These are phyloP conservation scores for Didymella pomorum DNA, from an alignment of 2,329 filamentous ascomycete genomes.

Conservation along the genomic window DNA sequence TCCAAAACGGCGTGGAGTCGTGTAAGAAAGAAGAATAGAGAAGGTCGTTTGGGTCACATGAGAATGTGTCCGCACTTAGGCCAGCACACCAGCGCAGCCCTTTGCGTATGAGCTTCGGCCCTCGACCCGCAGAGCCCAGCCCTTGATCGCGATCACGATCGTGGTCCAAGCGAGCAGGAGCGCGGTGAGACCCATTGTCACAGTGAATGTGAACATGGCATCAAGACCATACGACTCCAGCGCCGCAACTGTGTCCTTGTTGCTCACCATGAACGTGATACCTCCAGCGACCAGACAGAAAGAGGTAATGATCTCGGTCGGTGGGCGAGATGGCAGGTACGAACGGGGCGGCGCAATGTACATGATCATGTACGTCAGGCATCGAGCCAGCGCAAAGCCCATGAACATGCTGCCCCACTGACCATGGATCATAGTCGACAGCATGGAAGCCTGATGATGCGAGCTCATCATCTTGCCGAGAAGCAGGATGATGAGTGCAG, in stretches of 20 bases:
- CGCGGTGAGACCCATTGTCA: conserved; percentile 83
- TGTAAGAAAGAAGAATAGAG: conserved; percentile 22
- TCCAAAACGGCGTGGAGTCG: conserved; percentile 20
- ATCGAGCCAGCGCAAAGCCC: conserved; percentile 80
- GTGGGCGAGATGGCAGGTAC: conserved; percentile 81
- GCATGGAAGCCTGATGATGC: conserved; percentile 83
- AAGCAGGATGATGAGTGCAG: conserved; percentile 83
- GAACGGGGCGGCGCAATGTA: conserved; percentile 84
- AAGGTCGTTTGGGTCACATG: neutral
- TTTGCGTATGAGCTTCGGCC: conserved; percentile 35
- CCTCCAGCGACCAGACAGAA: conserved; percentile 91
- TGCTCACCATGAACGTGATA: conserved; percentile 90
- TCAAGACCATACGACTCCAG: conserved; percentile 81
- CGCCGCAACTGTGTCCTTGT: conserved; percentile 76
- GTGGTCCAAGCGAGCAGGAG: conserved; percentile 88
- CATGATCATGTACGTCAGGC: conserved; percentile 78
- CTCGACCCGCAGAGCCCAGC: conserved; percentile 70
- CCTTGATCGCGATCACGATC: conserved; percentile 81
- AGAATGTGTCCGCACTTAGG: conserved; percentile 20
- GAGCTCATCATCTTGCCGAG: conserved; percentile 95
- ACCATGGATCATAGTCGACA: conserved; percentile 89
- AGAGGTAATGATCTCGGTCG: conserved; percentile 84
- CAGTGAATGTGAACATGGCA: conserved; percentile 92
- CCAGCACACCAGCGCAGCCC: conserved; percentile 37
- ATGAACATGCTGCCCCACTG: conserved; percentile 91